Evolutionary conservation across 768 basidiomycete genomes (phyloP).

Genomic region (Hygrophorus pudorinus): DNA sequence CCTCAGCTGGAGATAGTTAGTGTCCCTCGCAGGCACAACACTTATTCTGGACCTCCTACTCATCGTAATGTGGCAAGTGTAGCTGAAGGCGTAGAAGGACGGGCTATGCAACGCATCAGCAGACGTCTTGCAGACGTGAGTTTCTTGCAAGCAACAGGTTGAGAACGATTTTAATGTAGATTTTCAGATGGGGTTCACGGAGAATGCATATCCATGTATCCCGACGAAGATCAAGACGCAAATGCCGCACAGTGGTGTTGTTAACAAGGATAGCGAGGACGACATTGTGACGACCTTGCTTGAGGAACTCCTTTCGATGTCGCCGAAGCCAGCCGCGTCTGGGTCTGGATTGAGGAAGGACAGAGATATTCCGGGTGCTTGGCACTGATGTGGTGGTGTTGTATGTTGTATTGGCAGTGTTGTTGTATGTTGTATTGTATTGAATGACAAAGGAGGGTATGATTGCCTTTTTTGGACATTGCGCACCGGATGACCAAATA

Average conservation of each 20-base stretch:
- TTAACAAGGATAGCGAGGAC: conserved; percentile 50
- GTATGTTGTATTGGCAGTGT: background rate
- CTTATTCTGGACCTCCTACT: conserved; percentile 20
- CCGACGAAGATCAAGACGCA: conserved; percentile 39
- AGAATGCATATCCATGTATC: conserved; percentile 43
- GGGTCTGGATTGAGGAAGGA: conserved; percentile 23
- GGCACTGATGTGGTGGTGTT: conserved; percentile 26
- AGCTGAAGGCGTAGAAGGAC: conserved; percentile 20
- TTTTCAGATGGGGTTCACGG: conserved; percentile 66
- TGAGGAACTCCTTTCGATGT: conserved; percentile 43
- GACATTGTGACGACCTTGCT: conserved; percentile 54
- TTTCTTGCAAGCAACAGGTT: conserved; percentile 8
- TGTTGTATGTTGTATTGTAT: background rate
- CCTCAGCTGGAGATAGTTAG: conserved; percentile 57
- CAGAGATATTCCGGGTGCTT: conserved; percentile 33
- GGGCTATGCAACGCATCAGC: conserved; percentile 40
- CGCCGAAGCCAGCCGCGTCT: conserved; percentile 27
- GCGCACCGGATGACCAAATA: too few species aligned
- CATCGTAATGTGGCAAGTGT: conserved; percentile 19
- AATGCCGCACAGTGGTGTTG: conserved; percentile 29
- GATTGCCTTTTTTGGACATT: too few species aligned
- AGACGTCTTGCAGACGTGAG: conserved; percentile 56
- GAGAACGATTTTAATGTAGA: conserved; percentile 3
- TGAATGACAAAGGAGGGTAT: too few species aligned
- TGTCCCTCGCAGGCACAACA: conserved; percentile 40